Conservation (phyloP, 352 stramenopile species). For the Bremia lactucae region DNA sequence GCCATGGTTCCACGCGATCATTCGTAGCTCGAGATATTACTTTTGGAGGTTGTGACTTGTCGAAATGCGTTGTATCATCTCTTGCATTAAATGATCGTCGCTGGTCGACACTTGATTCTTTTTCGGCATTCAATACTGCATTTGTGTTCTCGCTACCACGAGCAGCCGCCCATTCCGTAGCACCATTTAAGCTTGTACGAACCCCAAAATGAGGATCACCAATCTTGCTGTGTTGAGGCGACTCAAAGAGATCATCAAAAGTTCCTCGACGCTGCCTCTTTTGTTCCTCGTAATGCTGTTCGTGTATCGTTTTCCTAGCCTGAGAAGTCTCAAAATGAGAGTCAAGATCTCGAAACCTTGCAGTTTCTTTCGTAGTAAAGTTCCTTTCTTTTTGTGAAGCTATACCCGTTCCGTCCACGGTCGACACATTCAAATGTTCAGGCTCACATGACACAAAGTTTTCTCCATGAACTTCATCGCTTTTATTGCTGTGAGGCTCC, state of each 20-base stretch:
- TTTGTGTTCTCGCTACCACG: constrained; percentile 5
- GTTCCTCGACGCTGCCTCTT: constrained; percentile 40
- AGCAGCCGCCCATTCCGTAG: constrained; percentile 7
- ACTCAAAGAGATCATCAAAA: constrained; percentile 70
- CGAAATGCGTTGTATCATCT: too few species aligned
- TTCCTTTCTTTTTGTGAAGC: too few species aligned
- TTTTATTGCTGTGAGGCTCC: too few species aligned
- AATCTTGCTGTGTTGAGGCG: constrained; percentile 24
- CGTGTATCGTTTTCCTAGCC: not conserved
- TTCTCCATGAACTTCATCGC: too few species aligned
- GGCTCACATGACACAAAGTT: too few species aligned
- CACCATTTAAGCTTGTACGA: too few species aligned
- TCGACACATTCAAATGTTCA: not conserved
- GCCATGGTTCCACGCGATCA: constrained; percentile 13
- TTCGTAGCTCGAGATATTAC: not conserved
- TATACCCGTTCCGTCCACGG: too few species aligned
- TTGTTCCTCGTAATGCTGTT: constrained; percentile 3
- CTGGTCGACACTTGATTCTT: constrained; percentile 49
- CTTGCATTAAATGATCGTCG: constrained; percentile 7
- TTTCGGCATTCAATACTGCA: constrained; percentile 9
- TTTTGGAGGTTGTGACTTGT: not conserved
- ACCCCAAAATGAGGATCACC: not conserved
- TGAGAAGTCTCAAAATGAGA: constrained; percentile 3
- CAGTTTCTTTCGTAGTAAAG: too few species aligned
- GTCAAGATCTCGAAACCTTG: not conserved